Conservation (phyloP, 495 filamentous ascomycete genomes). For the Daldinia bambusicola region DNA sequence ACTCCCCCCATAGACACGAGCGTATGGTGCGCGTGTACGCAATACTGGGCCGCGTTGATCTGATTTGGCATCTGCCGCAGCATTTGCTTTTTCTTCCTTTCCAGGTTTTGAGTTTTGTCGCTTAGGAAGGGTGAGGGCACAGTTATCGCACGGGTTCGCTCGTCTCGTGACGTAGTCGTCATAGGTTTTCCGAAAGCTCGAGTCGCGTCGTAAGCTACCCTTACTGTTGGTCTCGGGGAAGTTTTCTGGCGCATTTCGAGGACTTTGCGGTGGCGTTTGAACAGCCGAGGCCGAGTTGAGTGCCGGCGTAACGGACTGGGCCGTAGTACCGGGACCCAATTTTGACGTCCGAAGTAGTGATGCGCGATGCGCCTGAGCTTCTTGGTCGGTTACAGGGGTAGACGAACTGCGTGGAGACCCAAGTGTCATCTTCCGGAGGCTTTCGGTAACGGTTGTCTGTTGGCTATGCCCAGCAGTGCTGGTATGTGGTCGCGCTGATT, state of each 20-base stretch:
- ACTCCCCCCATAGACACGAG: constrained; percentile 56
- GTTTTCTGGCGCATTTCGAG: constrained; percentile 54
- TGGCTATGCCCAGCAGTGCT: constrained; percentile 49
- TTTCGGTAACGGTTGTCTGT: constrained; percentile 51
- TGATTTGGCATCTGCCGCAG: constrained; percentile 43
- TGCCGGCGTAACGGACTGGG: constrained; percentile 22
- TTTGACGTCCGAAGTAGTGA: constrained; percentile 50
- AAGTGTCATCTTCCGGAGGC: constrained; percentile 55
- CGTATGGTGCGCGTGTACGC: constrained; percentile 60
- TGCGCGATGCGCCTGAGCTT: constrained; percentile 54
- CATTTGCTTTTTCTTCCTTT: constrained; percentile 39
- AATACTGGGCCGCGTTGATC: constrained; percentile 56
- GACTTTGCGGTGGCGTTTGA: constrained; percentile 72
- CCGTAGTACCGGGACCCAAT: constrained; percentile 26
- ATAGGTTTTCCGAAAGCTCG: constrained; percentile 63
- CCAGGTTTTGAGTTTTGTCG: constrained; percentile 53
- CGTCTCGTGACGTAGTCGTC: constrained; percentile 66
- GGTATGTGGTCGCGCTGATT: constrained; percentile 47
- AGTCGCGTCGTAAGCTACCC: constrained; percentile 55
- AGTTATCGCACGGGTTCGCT: constrained; percentile 68
- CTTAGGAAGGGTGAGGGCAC: constrained; percentile 68
- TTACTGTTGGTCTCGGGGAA: constrained; percentile 45
- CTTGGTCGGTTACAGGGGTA: constrained; percentile 52
- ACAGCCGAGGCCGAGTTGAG: constrained; percentile 54
- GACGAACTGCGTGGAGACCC: constrained; percentile 53